A percentile compares a stretch with the other conserved stretches of the same genome.
Conservation (phyloP, 2,329 filamentous ascomycete genomes). For the Pleochaeta shiraiana region DNA sequence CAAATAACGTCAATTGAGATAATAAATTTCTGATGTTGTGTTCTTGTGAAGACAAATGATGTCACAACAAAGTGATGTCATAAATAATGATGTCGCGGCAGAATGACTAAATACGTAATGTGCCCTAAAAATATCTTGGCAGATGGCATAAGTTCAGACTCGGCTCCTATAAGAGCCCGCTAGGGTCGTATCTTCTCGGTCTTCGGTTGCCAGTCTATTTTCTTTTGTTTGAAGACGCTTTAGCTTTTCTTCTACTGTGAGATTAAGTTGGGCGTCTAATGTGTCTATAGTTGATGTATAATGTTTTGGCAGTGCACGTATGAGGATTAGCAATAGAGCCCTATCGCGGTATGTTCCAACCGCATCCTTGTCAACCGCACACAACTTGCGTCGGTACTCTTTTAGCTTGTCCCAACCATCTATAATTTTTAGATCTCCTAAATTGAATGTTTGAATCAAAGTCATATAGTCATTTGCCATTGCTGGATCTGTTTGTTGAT, state of each 20-base stretch:
- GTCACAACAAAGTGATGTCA: too few species aligned
- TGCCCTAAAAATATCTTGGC: too few species aligned
- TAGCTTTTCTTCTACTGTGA: not conserved
- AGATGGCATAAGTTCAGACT: too few species aligned
- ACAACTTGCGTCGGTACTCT: not conserved
- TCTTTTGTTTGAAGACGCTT: conserved; percentile 3
- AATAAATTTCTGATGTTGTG: too few species aligned
- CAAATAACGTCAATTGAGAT: too few species aligned
- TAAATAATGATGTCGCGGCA: too few species aligned
- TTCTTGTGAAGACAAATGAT: too few species aligned
- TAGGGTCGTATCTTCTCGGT: not conserved
- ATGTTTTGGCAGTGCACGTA: not conserved
- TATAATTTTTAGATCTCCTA: not conserved
- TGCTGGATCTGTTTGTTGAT: not conserved
- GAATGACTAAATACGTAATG: too few species aligned
- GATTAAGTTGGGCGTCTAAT: not conserved
- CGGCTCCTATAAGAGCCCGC: too few species aligned
- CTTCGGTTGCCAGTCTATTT: not conserved
- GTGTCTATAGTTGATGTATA: not conserved
- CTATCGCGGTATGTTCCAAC: not conserved
- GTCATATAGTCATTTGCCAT: conserved; percentile 4
- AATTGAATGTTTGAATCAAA: not conserved
- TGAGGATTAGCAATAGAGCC: not conserved
- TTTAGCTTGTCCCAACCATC: conserved; percentile 1
- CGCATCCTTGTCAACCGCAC: not conserved